Percentiles rank a stretch among this genome's conserved stretches.
Conservation (phyloP, 2,329 filamentous ascomycete species). For the Talaromyces sp. region DNA sequence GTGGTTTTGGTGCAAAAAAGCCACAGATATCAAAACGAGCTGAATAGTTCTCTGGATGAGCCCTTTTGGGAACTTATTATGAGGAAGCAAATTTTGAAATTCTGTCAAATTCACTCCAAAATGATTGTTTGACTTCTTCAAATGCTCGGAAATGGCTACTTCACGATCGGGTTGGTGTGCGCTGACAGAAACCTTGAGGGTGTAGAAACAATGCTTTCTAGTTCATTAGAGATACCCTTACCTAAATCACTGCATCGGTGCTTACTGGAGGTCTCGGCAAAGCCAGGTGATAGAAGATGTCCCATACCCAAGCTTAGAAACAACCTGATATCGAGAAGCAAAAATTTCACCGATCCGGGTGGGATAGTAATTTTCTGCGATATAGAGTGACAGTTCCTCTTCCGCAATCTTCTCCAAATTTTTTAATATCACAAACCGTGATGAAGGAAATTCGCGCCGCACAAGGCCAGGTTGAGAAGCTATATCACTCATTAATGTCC, state of each 20-base stretch:
- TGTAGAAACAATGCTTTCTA: slow-evolving; percentile 23
- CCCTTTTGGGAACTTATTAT: slow-evolving; percentile 25
- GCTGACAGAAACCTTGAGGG: slow-evolving; percentile 25
- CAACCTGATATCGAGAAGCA: slow-evolving; percentile 25
- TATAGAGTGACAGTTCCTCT: slow-evolving; percentile 22
- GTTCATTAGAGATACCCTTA: slow-evolving; percentile 2
- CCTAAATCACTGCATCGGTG: slow-evolving; percentile 1
- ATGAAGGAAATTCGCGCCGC: no score
- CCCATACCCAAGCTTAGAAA: slow-evolving; percentile 30
- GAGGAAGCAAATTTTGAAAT: slow-evolving; percentile 36
- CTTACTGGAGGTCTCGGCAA: slow-evolving; percentile 24
- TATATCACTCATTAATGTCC: no score
- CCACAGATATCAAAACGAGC: no score
- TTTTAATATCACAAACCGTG: no score
- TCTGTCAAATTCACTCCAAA: slow-evolving; percentile 19
- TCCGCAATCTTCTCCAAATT: slow-evolving; percentile 22
- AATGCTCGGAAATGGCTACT: slow-evolving; percentile 28
- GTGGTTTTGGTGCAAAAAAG: no score
- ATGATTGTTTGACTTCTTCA: not conserved
- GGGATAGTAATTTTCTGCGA: slow-evolving; percentile 23
- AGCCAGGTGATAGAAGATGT: slow-evolving; percentile 29
- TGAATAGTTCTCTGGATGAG: no score
- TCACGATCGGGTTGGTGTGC: slow-evolving; percentile 23
- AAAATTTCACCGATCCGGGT: slow-evolving; percentile 24
- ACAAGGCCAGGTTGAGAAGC: no score